phyloP scores from a whole-genome alignment of 164 flowering plant species.

The Buxus sempervirens region DNA sequence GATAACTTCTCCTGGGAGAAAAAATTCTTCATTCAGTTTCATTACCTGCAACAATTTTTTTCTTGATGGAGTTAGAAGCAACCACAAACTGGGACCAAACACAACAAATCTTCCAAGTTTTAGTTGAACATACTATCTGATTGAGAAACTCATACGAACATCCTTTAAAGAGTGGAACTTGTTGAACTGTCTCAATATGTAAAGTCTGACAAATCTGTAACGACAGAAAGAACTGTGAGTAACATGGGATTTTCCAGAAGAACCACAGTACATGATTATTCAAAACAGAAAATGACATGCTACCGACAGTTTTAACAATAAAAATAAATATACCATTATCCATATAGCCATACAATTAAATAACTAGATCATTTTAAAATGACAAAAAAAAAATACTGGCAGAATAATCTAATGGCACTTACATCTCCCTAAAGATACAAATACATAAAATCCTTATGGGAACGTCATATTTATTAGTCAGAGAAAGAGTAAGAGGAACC shows the following conservation, averaged over 20 bases:
- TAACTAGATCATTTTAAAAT: too few relatives aligned
- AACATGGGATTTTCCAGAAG: neutral
- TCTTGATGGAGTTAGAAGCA: neutral
- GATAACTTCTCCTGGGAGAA: slow-evolving; percentile 28
- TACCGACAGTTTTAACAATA: too few relatives aligned
- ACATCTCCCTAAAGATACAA: too few relatives aligned
- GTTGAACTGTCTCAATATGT: slow-evolving; percentile 13
- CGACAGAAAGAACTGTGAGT: neutral
- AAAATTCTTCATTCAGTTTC: slow-evolving; percentile 25
- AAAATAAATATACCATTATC: too few relatives aligned
- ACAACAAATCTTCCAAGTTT: neutral
- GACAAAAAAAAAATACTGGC: too few relatives aligned
- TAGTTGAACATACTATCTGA: slow-evolving; percentile 21
- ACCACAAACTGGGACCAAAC: neutral
- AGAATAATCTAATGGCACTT: too few relatives aligned
- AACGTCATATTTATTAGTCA: too few relatives aligned
- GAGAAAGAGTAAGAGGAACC: too few relatives aligned
- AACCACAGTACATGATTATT: too few relatives aligned
- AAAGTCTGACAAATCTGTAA: slow-evolving; percentile 22
- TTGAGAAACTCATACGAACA: slow-evolving; percentile 22
- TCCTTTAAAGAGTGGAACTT: slow-evolving; percentile 27
- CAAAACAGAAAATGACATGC: too few relatives aligned
- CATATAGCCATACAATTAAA: too few relatives aligned
- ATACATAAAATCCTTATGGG: too few relatives aligned
- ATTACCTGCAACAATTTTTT: slow-evolving; percentile 15